Percentiles rank a stretch among this genome's conserved stretches.
These are phyloP conservation scores for Trichoderma polysporum DNA, from an alignment of 2,329 filamentous ascomycete genomes.

Conservation along the genomic window DNA sequence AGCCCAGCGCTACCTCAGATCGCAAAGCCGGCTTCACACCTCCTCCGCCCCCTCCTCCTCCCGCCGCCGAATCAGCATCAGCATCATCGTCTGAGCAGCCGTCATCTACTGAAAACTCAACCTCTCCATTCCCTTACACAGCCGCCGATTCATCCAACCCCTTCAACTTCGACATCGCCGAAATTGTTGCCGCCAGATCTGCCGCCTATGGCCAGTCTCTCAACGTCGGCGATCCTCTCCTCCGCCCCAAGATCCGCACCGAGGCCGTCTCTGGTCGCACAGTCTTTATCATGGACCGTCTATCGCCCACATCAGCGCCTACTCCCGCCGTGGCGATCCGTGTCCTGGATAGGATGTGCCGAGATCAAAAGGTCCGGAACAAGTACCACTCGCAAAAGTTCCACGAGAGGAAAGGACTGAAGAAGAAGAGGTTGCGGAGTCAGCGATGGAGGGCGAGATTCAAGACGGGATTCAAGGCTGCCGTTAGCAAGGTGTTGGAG, in stretches of 20 bases:
- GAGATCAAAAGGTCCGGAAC: constrained; percentile 55
- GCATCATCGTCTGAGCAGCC: constrained; percentile 5
- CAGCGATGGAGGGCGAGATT: constrained; percentile 70
- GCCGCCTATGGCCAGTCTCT: constrained; percentile 27
- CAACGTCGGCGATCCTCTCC: constrained; percentile 28
- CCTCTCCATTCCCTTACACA: constrained; percentile 27
- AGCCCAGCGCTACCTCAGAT: constrained; percentile 20
- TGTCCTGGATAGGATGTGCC: constrained; percentile 40
- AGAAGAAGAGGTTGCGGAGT: constrained; percentile 71
- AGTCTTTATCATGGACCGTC: constrained; percentile 38
- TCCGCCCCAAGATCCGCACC: constrained; percentile 32
- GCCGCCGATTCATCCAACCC: constrained; percentile 27
- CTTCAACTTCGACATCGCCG: constrained; percentile 36
- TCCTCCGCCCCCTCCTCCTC: constrained; percentile 26
- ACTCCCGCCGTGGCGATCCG: constrained; percentile 48
- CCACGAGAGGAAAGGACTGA: constrained; percentile 73
- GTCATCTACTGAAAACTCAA: neutral
- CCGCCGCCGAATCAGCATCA: constrained; percentile 2
- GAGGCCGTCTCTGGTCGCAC: constrained; percentile 40
- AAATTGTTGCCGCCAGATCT: constrained; percentile 37
- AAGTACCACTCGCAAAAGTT: constrained; percentile 63
- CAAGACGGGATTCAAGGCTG: constrained; percentile 64
- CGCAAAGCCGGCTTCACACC: constrained; percentile 23
- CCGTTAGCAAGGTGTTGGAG: constrained; percentile 63
- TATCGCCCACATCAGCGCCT: constrained; percentile 31